These are phyloP conservation scores for Globisporangium echinulatum DNA, from an alignment of 352 stramenopile genomes.

Conservation along the genomic window DNA sequence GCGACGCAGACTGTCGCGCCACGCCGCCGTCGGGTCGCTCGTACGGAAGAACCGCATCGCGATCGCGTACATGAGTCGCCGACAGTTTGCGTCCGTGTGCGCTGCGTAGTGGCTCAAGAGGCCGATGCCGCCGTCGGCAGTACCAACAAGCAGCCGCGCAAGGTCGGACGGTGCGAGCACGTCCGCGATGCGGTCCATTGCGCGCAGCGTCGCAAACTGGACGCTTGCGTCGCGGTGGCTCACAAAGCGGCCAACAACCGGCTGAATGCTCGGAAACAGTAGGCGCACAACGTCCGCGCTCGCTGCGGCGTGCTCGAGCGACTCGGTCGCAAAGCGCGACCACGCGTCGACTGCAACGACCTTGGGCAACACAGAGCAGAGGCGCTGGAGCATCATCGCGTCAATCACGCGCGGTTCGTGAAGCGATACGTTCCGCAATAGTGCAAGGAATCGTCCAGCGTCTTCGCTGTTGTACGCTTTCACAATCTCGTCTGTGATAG, in stretches of 20 bases:
- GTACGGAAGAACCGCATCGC: conserved; percentile 29
- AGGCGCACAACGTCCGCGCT: conserved; percentile 27
- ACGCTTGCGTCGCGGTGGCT: conserved; percentile 43
- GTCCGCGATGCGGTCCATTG: conserved; percentile 34
- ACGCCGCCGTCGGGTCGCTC: conserved; percentile 3
- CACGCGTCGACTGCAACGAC: conserved; percentile 50
- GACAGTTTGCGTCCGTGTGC: conserved; percentile 31
- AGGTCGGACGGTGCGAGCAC: conserved; percentile 20
- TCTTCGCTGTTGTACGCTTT: conserved; percentile 59
- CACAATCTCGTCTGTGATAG: conserved; percentile 34
- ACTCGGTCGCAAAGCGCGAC: conserved; percentile 45
- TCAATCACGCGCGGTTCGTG: conserved; percentile 53
- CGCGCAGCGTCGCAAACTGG: conserved; percentile 33
- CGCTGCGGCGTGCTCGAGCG: conserved; percentile 31
- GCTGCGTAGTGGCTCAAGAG: conserved; percentile 29
- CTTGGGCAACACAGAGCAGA: conserved; percentile 62
- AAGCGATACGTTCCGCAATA: conserved; percentile 58
- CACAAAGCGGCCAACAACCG: conserved; percentile 41
- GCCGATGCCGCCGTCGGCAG: conserved; percentile 26
- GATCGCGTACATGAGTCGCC: conserved; percentile 36
- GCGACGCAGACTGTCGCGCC: conserved; percentile 21
- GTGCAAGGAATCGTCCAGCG: conserved; percentile 50
- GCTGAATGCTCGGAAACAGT: conserved; percentile 45
- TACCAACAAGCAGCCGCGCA: conserved; percentile 20
- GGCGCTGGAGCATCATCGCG: conserved; percentile 58